Evolutionary conservation across 768 basidiomycete genomes (phyloP), one percentile per base, ranked within the genome.

Genomic region (Rickenella mellea): DNA sequence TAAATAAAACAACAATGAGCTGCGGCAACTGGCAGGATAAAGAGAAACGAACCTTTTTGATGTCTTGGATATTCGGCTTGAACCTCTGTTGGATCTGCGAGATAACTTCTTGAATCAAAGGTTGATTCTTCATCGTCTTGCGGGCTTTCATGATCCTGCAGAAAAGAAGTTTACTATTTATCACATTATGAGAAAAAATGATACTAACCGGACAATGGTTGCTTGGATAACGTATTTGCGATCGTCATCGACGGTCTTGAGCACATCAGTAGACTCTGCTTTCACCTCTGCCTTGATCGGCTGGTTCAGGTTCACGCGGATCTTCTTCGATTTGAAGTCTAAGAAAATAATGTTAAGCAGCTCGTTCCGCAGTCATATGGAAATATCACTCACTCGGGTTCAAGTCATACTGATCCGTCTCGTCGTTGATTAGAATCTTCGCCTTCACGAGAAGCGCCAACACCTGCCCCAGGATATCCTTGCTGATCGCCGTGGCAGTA

Each of bases 191-290:
- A 44, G 40, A 17, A 6, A 27, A 26, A 43, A 6, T 10, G 4
- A 41, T 6, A 55, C 63, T 1, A 46, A 73, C 71, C 90, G 80
- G 39, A 94, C 91, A 51, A 94, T 90, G 30, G 87, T 91, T 8
- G 91, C 89, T 59, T 97, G 93, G 42, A 96, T 91, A 45, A 92
- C 80, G 53, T 93, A 87, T 73, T 96, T 96, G 46, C 94, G 80
- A 56, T 98, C 96, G 64, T 97, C 93, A 50, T 96, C 94, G 5
- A 97, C 92, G 5, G 80, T 86, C 71, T 91, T 92, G 55, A 96
- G 66, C 7, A 96, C 90, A 51, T 96, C 90, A 0, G 73, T 73
- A 7, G 82, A 76, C 56, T 98, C 94, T 6, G 84, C 81, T 71
- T 92, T 94, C 47, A 87, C 81, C 60, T 98, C 96, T 1, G 90